A percentile compares a stretch with the other conserved stretches of the same genome.
Conservation (phyloP, 2,329 filamentous ascomycete species). For the Pleurostoma richardsiae region DNA sequence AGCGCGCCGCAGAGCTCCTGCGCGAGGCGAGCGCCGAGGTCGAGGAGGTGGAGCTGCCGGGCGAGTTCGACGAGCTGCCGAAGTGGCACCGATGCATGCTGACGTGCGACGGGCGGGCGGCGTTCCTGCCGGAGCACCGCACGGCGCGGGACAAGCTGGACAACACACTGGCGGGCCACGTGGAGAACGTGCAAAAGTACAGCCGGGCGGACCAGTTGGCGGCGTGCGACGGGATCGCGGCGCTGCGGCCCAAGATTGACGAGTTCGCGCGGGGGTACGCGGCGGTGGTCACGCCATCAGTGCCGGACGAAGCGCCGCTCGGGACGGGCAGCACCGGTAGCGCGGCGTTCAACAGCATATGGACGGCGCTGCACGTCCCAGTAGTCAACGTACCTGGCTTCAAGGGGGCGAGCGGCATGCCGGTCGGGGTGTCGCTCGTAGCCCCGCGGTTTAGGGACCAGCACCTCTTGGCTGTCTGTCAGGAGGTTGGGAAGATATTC, state of each 20-base stretch:
- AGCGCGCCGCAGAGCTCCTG: constrained; percentile 32
- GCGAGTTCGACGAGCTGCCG: constrained; percentile 40
- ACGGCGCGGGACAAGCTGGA: constrained; percentile 40
- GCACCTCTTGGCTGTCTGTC: constrained; percentile 31
- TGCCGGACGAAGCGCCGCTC: constrained; percentile 52
- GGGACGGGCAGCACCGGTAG: constrained; percentile 50
- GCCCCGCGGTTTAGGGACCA: constrained; percentile 38
- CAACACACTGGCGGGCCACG: constrained; percentile 37
- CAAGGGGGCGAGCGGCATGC: constrained; percentile 48
- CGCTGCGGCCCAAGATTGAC: constrained; percentile 50
- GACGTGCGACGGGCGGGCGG: constrained; percentile 43
- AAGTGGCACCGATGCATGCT: constrained; percentile 49
- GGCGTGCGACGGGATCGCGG: constrained; percentile 50
- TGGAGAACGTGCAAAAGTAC: constrained; percentile 39
- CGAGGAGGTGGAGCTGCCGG: constrained; percentile 48
- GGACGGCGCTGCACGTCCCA: constrained; percentile 55
- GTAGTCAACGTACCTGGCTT: constrained; percentile 63
- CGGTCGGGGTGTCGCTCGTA: constrained; percentile 52
- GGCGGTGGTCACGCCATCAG: constrained; percentile 54
- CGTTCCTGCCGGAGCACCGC: constrained; percentile 50
- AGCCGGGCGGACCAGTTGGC: constrained; percentile 42
- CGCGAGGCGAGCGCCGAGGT: constrained; percentile 44
- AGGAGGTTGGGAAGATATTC: constrained; percentile 31
- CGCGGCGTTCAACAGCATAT: constrained; percentile 43
- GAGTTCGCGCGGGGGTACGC: constrained; percentile 43